Percentiles rank a stretch among this genome's conserved stretches.
Evolutionary conservation across 2,329 filamentous ascomycete species (phyloP).

Genomic region (Curvularia spicifera): DNA sequence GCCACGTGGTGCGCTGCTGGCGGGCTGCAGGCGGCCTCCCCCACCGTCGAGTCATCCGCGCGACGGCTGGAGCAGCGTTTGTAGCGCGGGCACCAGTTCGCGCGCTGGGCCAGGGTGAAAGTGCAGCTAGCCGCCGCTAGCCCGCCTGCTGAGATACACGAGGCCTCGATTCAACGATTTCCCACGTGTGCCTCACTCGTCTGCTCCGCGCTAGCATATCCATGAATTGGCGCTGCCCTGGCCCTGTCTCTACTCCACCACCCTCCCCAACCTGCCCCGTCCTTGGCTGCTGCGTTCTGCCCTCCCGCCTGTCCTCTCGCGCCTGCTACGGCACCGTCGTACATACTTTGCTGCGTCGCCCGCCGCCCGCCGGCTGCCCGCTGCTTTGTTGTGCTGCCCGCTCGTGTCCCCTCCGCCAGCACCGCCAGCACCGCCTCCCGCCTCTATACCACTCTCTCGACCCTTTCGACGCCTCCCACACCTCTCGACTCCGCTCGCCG

Average conservation of each 20-base stretch:
- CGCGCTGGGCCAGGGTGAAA: conserved; percentile 33
- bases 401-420: conserved; percentile 25
- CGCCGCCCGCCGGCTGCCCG: conserved; percentile 29
- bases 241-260: conserved; percentile 18
- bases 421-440: conserved; percentile 22
- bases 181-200: conserved; percentile 45
- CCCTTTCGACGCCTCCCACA: no score
- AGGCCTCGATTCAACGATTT: conserved; percentile 50
- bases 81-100: conserved; percentile 29
- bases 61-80: conserved; percentile 10
- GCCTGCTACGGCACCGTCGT: conserved; percentile 28
- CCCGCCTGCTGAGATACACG: conserved; percentile 46
- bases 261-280: conserved; percentile 2
- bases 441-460: conserved; percentile 30
- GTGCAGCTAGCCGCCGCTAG: conserved; percentile 48
- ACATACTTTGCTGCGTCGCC: conserved; percentile 43
- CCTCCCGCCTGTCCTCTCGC: conserved; percentile 28
- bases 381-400: conserved; percentile 31
- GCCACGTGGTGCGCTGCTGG: neutral
- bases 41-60: conserved; percentile 14
- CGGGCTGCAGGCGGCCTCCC: neutral
- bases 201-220: conserved; percentile 31
- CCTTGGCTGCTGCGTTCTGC: conserved; percentile 21
- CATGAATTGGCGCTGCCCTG: conserved; percentile 40
- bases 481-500: no score